Conservation (phyloP, 345 rosid genomes). For the Populus alba region DNA sequence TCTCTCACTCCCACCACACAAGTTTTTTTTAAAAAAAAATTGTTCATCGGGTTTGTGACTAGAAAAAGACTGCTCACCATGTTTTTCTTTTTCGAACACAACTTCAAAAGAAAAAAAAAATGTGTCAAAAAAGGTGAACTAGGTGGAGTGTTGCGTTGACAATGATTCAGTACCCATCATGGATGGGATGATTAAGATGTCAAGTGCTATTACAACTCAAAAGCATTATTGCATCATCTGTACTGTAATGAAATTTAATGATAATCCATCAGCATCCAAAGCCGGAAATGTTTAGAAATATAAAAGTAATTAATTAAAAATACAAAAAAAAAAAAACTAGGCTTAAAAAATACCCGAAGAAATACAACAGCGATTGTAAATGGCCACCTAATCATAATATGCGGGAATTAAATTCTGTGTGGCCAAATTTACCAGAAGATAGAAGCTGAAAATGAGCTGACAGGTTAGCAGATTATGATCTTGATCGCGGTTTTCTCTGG, state of each 20-base stretch:
- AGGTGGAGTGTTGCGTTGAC: slow-evolving; percentile 34
- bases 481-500: too few species aligned
- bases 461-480: not conserved
- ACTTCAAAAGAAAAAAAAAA: not conserved
- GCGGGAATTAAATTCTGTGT: not conserved
- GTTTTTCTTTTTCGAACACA: not conserved
- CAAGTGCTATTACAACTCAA: slow-evolving; percentile 3
- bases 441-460: not conserved
- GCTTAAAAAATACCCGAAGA: not conserved
- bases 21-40: not conserved
- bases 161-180: slow-evolving; percentile 28
- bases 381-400: not conserved
- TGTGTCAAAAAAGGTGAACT: slow-evolving; percentile 17
- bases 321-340: too few species aligned
- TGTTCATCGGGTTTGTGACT: not conserved
- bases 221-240: not conserved
- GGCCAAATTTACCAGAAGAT: not conserved
- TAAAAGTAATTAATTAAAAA: too few species aligned
- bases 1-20: not conserved
- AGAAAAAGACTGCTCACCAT: slow-evolving; percentile 25
- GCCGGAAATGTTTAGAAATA: too few species aligned
- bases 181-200: slow-evolving; percentile 10
- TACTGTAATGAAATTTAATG: not conserved
- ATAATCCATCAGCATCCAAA: not conserved
- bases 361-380: not conserved